Percentiles rank a stretch among this genome's conserved stretches.
Conservation (phyloP, 139 green algal genomes). For the Chlorella sorokiniana region DNA sequence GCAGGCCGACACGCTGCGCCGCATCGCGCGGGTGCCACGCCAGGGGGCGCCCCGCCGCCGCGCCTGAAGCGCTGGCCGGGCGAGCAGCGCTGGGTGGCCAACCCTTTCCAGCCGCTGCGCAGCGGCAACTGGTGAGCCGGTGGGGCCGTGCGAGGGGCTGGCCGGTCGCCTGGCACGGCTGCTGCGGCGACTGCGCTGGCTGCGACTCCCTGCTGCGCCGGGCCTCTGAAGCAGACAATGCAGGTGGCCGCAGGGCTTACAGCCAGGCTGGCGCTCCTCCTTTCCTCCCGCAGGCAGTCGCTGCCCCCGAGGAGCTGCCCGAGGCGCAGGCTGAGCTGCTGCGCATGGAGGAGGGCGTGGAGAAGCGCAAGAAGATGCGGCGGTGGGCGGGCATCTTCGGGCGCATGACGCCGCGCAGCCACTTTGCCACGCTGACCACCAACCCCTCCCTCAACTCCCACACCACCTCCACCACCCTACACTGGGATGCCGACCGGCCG, state of each 20-base stretch:
- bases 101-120: neutral
- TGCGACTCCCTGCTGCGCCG: neutral
- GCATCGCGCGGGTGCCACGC: neutral
- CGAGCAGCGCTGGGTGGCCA: neutral
- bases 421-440: conserved; percentile 13
- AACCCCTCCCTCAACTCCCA: neutral
- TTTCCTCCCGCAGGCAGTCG: too few relatives aligned
- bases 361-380: too few relatives aligned
- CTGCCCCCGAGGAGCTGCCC: too few relatives aligned
- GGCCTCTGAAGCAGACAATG: too few relatives aligned
- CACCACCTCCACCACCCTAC: conserved; percentile 2
- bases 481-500: neutral
- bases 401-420: neutral
- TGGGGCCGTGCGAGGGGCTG: neutral
- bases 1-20: neutral
- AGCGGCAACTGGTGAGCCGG: conserved; percentile 4
- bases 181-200: neutral
- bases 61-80: neutral
- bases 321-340: neutral
- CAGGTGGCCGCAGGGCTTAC: too few relatives aligned
- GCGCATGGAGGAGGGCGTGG: neutral
- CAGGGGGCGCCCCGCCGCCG: neutral
- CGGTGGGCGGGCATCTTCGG: neutral
- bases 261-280: too few relatives aligned
- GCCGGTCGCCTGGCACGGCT: neutral